phyloP scores from a whole-genome alignment of 495 filamentous ascomycete species.

The Achaetomiella virescens region DNA sequence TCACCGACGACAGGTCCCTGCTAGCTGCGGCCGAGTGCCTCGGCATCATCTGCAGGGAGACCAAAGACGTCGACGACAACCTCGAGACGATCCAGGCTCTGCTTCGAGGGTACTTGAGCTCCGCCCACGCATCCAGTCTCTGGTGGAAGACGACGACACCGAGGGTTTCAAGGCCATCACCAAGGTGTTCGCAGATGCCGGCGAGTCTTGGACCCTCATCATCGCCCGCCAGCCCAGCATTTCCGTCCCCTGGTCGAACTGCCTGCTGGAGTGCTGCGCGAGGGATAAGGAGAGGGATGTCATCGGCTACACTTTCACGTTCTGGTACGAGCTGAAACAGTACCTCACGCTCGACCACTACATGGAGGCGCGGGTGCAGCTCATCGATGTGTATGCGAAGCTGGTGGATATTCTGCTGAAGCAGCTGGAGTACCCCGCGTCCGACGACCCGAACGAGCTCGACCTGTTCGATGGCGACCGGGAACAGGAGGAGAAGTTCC shows the following conservation, averaged over 20 bases:
- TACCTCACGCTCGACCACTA: constrained; percentile 87
- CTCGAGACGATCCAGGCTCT: constrained; percentile 72
- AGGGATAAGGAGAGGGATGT: constrained; percentile 83
- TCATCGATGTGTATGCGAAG: constrained; percentile 72
- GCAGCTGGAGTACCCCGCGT: constrained; percentile 83
- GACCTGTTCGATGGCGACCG: constrained; percentile 95
- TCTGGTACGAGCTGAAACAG: constrained; percentile 99
- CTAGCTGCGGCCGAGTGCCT: constrained; percentile 90
- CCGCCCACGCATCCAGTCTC: constrained; percentile 66
- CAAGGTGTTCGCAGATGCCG: constrained; percentile 84
- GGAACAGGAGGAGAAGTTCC: constrained; percentile 94
- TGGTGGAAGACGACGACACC: constrained; percentile 74
- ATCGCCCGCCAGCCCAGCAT: constrained; percentile 70
- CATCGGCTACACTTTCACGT: constrained; percentile 84
- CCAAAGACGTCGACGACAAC: constrained; percentile 85
- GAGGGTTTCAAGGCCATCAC: constrained; percentile 86
- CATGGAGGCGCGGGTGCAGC: constrained; percentile 67
- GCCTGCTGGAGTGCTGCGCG: constrained; percentile 81
- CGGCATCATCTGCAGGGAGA: constrained; percentile 85
- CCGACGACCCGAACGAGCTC: constrained; percentile 61
- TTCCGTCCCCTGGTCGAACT: constrained; percentile 86
- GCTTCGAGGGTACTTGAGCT: constrained; percentile 80
- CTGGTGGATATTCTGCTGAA: constrained; percentile 90
- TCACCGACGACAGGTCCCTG: constrained; percentile 70
- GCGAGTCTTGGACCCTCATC: constrained; percentile 86